Percentiles rank a stretch among this genome's conserved stretches.
phyloP scores from a whole-genome alignment of 495 filamentous ascomycete genomes.

The Entonaema liquescens region DNA sequence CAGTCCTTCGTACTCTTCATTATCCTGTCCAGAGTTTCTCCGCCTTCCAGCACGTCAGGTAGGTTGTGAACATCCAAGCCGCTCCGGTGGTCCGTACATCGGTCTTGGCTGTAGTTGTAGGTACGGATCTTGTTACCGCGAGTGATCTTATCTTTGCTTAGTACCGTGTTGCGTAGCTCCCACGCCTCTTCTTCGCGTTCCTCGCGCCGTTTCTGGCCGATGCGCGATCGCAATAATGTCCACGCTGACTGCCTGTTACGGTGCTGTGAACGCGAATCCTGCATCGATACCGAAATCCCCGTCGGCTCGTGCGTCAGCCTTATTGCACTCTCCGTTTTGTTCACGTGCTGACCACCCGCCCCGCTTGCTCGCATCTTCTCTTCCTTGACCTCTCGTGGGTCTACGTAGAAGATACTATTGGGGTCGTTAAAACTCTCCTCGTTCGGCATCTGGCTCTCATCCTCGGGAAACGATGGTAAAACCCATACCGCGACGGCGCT shows the following conservation, averaged over 20 bases:
- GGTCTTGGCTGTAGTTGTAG: constrained; percentile 92
- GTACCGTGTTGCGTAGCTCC: constrained; percentile 73
- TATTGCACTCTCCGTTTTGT: constrained; percentile 96
- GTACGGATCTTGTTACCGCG: constrained; percentile 93
- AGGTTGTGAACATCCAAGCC: constrained; percentile 85
- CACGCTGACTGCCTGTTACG: constrained; percentile 88
- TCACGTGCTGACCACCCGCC: constrained; percentile 96
- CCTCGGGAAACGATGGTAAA: constrained; percentile 80
- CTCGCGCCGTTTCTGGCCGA: constrained; percentile 83
- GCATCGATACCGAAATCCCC: constrained; percentile 83
- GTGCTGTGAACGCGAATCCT: constrained; percentile 90
- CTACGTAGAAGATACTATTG: constrained; percentile 87
- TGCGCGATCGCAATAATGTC: constrained; percentile 79
- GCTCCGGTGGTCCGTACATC: constrained; percentile 92
- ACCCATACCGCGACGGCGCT: constrained; percentile 92
- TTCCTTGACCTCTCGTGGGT: constrained; percentile 81
- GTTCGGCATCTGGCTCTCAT: constrained; percentile 56
- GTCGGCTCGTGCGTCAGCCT: constrained; percentile 93
- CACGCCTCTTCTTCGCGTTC: constrained; percentile 84
- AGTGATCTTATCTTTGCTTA: constrained; percentile 83
- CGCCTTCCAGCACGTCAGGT: constrained; percentile 78
- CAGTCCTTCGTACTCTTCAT: constrained; percentile 84
- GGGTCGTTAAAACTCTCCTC: constrained; percentile 79
- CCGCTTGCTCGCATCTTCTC: constrained; percentile 94
- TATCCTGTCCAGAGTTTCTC: constrained; percentile 73